Conservation (phyloP, 164 flowering plant species). For the Cinnamomum chago region DNA sequence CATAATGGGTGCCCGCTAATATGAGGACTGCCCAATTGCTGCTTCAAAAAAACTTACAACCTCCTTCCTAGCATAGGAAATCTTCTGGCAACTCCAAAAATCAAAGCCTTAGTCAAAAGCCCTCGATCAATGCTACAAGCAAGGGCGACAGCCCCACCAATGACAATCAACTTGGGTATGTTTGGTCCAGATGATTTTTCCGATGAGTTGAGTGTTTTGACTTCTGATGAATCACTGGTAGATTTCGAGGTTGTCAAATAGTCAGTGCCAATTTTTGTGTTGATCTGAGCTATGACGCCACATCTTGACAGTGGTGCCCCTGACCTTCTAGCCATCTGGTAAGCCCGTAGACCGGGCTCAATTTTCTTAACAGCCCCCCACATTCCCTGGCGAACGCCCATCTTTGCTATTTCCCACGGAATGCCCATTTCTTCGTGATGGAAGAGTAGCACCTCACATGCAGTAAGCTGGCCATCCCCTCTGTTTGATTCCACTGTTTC, state of each 20-base stretch:
- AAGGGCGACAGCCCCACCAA: slow-evolving; percentile 70
- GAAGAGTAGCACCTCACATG: slow-evolving; percentile 76
- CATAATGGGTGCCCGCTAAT: neutral
- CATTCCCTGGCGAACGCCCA: slow-evolving; percentile 75
- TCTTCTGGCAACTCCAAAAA: slow-evolving; percentile 78
- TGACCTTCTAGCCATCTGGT: slow-evolving; percentile 45
- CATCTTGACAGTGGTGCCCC: slow-evolving; percentile 38
- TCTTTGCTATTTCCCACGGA: slow-evolving; percentile 75
- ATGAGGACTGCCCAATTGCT: too few species aligned
- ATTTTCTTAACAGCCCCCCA: slow-evolving; percentile 76
- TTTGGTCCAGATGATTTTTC: slow-evolving; percentile 39
- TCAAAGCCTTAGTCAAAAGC: slow-evolving; percentile 75
- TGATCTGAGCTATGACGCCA: slow-evolving; percentile 57
- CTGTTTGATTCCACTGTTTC: slow-evolving; percentile 56
- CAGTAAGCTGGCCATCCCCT: slow-evolving; percentile 50
- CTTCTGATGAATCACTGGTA: slow-evolving; percentile 21
- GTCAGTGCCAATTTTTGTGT: slow-evolving; percentile 49
- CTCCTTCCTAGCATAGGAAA: slow-evolving; percentile 60
- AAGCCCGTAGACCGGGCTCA: slow-evolving; percentile 56
- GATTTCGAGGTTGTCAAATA: slow-evolving; percentile 40
- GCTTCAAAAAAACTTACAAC: slow-evolving; percentile 23
- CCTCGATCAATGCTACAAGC: slow-evolving; percentile 79
- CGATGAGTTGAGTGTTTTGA: slow-evolving; percentile 16
- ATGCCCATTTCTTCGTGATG: slow-evolving; percentile 88
- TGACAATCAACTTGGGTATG: slow-evolving; percentile 54